Evolutionary conservation across 345 rosid genomes (phyloP), one percentile per base, ranked within the genome.

Genomic region (Cardamine chenopodiifolia): DNA sequence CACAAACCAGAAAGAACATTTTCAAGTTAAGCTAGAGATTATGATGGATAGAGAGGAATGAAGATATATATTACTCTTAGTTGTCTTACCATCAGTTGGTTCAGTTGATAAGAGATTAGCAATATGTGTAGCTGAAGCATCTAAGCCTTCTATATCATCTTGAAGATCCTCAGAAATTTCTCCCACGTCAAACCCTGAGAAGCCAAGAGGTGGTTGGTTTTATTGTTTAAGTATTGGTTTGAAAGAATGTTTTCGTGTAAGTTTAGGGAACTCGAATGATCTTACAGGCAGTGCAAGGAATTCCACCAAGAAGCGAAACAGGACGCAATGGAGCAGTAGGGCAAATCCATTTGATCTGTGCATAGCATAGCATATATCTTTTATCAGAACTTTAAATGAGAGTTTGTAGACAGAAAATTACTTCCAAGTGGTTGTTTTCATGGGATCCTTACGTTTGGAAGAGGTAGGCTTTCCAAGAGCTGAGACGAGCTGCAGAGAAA

Each of bases 281-380:
- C 93, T 85, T 84, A 90, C 96, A 90, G 22, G 96, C 93, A 68
- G 96, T 88, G 80, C 90, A 83, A 25, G 89, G 91, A 62, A 85
- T 80, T 75, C 96, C 96, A 42, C 93, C 93, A 8, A 90, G 79
- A 45, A 87, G 64, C 17, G 86, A 82, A 58, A 90, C 82, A 55
- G 93, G 93, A 67, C 85, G 84, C 1, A 89, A 84, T 29, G 96
- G 96, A 70, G 96, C 90, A 70, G 96, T 90, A 31, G 96, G 96
- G 62, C 96, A 90, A 70, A 90, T 88, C 93, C 93, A 90, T 78
- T 90, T 90, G 58, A 90, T 88, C 93, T 90, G 82, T 47, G 42
- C 68, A 42, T 26, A 28, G 4, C 37, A 52, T 70, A 22, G 1
- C 37, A 52, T 70, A 71, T 31, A 40, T 23, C 1, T 45, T 48